phyloP scores from a whole-genome alignment of 495 filamentous ascomycete species.

The Annulohypoxylon stygium region DNA sequence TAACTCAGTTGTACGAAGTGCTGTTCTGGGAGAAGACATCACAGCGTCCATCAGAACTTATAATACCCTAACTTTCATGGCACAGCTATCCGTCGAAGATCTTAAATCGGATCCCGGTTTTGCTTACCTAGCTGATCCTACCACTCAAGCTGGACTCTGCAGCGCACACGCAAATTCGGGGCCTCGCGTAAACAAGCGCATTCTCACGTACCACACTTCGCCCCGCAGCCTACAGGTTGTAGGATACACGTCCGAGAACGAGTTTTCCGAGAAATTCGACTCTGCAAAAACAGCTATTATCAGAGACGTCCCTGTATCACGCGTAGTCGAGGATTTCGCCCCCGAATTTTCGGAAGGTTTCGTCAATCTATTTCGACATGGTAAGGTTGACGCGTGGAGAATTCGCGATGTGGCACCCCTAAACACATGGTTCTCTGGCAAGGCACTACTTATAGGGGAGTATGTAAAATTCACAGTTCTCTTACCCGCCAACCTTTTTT shows the following conservation, averaged over 20 bases:
- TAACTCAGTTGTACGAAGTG: slow-evolving; percentile 41
- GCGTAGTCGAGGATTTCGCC: slow-evolving; percentile 42
- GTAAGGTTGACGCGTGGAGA: slow-evolving; percentile 47
- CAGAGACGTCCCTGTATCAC: slow-evolving; percentile 35
- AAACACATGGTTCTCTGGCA: slow-evolving; percentile 55
- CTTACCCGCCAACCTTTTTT: too few species aligned
- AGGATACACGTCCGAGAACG: slow-evolving; percentile 46
- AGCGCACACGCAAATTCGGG: slow-evolving; percentile 27
- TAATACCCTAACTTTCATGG: slow-evolving; percentile 44
- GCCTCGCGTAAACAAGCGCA: slow-evolving; percentile 32
- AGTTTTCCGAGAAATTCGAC: slow-evolving; percentile 45
- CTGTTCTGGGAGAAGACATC: slow-evolving; percentile 40
- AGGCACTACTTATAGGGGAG: slow-evolving; percentile 62
- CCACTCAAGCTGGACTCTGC: slow-evolving; percentile 39
- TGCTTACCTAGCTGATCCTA: slow-evolving; percentile 40
- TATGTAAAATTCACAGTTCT: too few species aligned
- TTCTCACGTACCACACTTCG: slow-evolving; percentile 47
- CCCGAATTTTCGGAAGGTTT: slow-evolving; percentile 35
- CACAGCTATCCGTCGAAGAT: slow-evolving; percentile 43
- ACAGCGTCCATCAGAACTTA: slow-evolving; percentile 25
- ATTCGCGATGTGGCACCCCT: slow-evolving; percentile 45
- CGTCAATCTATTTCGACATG: slow-evolving; percentile 47
- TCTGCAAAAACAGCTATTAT: slow-evolving; percentile 44
- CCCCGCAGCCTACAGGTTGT: slow-evolving; percentile 40
- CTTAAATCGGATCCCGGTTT: slow-evolving; percentile 39